These are phyloP conservation scores for Dactylellina cionopaga DNA, from an alignment of 2,329 filamentous ascomycete genomes.

Conservation along the genomic window DNA sequence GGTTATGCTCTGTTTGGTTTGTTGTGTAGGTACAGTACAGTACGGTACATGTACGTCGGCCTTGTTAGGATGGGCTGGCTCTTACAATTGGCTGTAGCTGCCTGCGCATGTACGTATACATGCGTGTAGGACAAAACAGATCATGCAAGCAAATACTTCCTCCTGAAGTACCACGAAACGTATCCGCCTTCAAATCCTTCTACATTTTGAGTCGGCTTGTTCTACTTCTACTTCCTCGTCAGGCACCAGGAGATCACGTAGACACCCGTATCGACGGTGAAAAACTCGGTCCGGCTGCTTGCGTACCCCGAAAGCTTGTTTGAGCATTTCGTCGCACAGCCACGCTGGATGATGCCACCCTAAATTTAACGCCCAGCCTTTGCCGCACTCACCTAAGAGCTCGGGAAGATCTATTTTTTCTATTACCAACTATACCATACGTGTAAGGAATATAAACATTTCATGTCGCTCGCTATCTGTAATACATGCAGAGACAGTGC, in stretches of 20 bases:
- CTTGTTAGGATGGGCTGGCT: conserved; percentile 1
- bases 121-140: neutral
- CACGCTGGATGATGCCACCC: conserved; percentile 39
- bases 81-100: conserved; percentile 39
- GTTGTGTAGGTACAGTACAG: no score
- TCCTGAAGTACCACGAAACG: conserved; percentile 23
- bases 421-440: neutral
- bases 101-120: conserved; percentile 1
- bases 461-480: neutral
- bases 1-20: neutral
- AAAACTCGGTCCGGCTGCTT: conserved; percentile 8
- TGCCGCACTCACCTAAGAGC: neutral
- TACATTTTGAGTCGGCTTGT: no score
- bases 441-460: neutral
- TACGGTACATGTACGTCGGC: no score
- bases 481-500: neutral
- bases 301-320: conserved; percentile 46
- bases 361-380: conserved; percentile 2
- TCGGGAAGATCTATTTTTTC: neutral
- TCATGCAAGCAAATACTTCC: no score
- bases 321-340: conserved; percentile 49
- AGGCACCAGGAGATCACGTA: conserved; percentile 44
- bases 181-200: conserved; percentile 7
- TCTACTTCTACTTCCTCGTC: no score
- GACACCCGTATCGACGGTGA: neutral